phyloP scores from a whole-genome alignment of 2,329 filamentous ascomycete genomes.

The Aspergillus sp. region DNA sequence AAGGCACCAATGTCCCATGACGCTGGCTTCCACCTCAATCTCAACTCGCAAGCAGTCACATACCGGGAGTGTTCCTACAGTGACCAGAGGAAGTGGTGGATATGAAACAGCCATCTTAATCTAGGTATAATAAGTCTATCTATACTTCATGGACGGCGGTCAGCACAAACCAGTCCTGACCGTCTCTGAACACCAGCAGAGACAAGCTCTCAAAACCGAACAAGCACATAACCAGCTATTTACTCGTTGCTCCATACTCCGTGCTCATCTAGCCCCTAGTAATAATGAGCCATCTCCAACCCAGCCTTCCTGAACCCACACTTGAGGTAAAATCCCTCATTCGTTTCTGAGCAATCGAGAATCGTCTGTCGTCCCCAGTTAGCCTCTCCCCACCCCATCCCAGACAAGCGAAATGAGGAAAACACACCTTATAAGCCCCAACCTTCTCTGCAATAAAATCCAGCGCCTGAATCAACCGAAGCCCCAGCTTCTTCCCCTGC shows the following conservation, averaged over 20 bases:
- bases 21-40: no score
- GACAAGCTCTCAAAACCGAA: constrained; percentile 5
- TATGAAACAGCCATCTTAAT: neutral
- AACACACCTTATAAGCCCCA: constrained; percentile 82
- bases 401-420: neutral
- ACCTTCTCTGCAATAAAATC: constrained; percentile 85
- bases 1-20: no score
- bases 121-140: constrained; percentile 10
- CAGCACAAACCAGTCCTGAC: neutral
- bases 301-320: constrained; percentile 93
- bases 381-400: constrained; percentile 4
- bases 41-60: neutral
- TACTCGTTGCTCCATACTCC: neutral
- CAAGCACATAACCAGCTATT: neutral
- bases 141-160: neutral
- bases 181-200: constrained; percentile 8
- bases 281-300: constrained; percentile 96
- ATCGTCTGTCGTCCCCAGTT: constrained; percentile 67
- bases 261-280: constrained; percentile 42
- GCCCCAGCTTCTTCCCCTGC: constrained; percentile 94
- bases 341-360: constrained; percentile 92
- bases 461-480: constrained; percentile 90
- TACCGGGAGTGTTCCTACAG: neutral
- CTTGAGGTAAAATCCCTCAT: constrained; percentile 98
- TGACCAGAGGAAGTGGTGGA: neutral